phyloP scores from a whole-genome alignment of 2,329 filamentous ascomycete species.

The Aspergillus sp. region DNA sequence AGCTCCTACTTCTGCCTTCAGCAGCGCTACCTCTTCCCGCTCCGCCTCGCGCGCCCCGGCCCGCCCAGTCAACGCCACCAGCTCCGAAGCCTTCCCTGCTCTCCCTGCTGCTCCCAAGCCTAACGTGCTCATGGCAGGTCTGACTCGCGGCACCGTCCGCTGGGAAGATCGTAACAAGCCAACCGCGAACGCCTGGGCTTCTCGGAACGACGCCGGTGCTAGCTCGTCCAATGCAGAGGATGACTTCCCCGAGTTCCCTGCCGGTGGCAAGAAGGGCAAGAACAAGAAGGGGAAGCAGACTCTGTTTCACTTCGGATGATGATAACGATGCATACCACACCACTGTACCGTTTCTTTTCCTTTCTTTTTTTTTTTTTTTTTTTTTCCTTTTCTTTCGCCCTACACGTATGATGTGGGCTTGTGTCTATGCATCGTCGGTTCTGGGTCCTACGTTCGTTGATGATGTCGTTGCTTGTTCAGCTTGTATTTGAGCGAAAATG shows the following conservation, averaged over 20 bases:
- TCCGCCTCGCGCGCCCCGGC: constrained; percentile 26
- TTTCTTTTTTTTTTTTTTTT: not conserved
- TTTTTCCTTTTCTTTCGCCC: no score
- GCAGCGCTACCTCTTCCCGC: constrained; percentile 31
- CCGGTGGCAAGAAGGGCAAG: constrained; percentile 39
- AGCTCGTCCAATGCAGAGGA: constrained; percentile 23
- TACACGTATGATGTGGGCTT: not conserved
- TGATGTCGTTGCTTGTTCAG: not conserved
- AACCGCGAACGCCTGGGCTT: constrained; percentile 42
- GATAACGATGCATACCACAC: not conserved
- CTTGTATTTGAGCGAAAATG: not conserved
- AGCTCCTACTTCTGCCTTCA: constrained; percentile 24
- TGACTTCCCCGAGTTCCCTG: constrained; percentile 22
- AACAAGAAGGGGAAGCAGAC: constrained; percentile 46
- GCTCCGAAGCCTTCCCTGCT: constrained; percentile 73
- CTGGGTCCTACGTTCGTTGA: not conserved
- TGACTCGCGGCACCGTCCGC: constrained; percentile 49
- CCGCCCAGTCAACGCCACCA: constrained; percentile 26
- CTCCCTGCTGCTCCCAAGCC: constrained; percentile 76
- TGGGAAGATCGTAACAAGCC: constrained; percentile 44
- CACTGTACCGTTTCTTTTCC: not conserved
- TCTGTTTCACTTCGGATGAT: constrained; percentile 43
- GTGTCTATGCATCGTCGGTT: not conserved
- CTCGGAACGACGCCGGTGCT: constrained; percentile 22
- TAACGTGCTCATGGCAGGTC: constrained; percentile 54